Conservation (phyloP, 192 early-diverging fungal species). For the Coemansia sp. region DNA sequence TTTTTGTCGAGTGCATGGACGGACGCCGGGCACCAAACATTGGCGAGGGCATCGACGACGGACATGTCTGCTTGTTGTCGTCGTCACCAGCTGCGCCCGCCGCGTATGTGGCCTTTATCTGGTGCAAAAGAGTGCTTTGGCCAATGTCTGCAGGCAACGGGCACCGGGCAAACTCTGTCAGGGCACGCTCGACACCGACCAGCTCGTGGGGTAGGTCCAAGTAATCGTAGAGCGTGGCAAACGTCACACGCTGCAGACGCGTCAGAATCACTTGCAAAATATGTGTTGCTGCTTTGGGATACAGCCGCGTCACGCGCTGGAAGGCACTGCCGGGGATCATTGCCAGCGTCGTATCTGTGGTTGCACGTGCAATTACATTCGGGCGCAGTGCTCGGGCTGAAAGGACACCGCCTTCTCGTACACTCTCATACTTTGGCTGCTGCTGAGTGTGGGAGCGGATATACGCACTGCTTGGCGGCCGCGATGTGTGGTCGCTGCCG, state of each 20-base stretch:
- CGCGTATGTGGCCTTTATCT: slow-evolving; percentile 10
- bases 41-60: slow-evolving; percentile 5
- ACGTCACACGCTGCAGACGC: slow-evolving; percentile 91
- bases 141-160: slow-evolving; percentile 16
- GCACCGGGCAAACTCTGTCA: slow-evolving; percentile 64
- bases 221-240: slow-evolving; percentile 85
- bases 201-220: slow-evolving; percentile 84
- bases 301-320: slow-evolving; percentile 80
- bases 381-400: slow-evolving; percentile 55
- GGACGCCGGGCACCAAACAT: background rate
- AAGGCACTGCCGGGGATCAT: slow-evolving; percentile 95
- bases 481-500: background rate
- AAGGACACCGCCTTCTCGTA: no score
- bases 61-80: background rate
- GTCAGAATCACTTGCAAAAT: slow-evolving; percentile 95
- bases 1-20: background rate
- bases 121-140: slow-evolving; percentile 11
- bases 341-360: slow-evolving; percentile 83
- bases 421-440: background rate
- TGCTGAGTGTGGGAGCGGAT: background rate
- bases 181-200: slow-evolving; percentile 75
- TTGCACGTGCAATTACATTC: slow-evolving; percentile 80
- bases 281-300: slow-evolving; percentile 88
- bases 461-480: background rate
- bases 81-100: background rate